Evolutionary conservation across 2,329 filamentous ascomycete genomes (phyloP).

Genomic region (Pseudogymnoascus sp.): DNA sequence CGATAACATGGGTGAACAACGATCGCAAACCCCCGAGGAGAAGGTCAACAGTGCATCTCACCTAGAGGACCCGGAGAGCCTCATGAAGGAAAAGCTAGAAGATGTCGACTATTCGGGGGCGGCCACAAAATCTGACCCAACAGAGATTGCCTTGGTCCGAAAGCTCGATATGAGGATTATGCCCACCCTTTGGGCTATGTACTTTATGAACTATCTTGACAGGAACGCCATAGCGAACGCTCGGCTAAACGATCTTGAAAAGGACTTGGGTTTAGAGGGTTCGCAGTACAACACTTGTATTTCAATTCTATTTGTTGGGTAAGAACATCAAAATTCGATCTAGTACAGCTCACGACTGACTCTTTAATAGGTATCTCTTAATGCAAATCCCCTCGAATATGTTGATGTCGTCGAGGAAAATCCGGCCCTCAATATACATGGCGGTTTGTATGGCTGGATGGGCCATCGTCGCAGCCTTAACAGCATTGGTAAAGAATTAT

Average conservation of each 20-base stretch:
- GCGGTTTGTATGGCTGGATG: constrained; percentile 33
- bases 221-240: constrained; percentile 52
- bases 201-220: constrained; percentile 39
- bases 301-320: constrained; percentile 45
- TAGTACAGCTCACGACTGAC: neutral
- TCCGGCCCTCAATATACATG: constrained; percentile 28
- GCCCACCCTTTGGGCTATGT: constrained; percentile 36
- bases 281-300: constrained; percentile 44
- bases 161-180: constrained; percentile 34
- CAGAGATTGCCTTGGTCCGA: constrained; percentile 32
- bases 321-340: constrained; percentile 13
- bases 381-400: constrained; percentile 42
- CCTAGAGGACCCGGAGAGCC: constrained; percentile 9
- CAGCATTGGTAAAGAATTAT: constrained; percentile 32
- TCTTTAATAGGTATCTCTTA: constrained; percentile 33
- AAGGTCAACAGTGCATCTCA: constrained; percentile 10
- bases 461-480: constrained; percentile 34
- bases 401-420: constrained; percentile 34
- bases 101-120: constrained; percentile 22
- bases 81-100: neutral
- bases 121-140: constrained; percentile 27
- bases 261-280: constrained; percentile 41
- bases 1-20: neutral
- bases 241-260: constrained; percentile 44
- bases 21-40: neutral